These are phyloP conservation scores for Cercospora brassicicola DNA, from an alignment of 2,329 filamentous ascomycete genomes.

Conservation along the genomic window DNA sequence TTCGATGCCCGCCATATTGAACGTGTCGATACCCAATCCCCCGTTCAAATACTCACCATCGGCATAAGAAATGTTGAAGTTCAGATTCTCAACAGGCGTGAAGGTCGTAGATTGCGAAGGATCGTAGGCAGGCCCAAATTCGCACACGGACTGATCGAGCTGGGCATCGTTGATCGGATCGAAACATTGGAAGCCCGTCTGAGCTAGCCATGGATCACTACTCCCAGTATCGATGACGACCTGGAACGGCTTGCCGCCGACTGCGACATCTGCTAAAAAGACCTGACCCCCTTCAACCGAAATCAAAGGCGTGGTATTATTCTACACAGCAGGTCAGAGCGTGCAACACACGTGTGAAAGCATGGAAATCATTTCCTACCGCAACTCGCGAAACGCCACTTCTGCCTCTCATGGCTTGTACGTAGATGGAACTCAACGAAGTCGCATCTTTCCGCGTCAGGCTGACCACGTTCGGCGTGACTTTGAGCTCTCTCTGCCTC, in stretches of 20 bases:
- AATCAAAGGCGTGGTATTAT: slow-evolving; percentile 23
- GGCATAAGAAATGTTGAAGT: slow-evolving; percentile 49
- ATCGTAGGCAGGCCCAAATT: slow-evolving; percentile 38
- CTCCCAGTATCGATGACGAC: slow-evolving; percentile 51
- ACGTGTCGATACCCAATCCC: slow-evolving; percentile 43
- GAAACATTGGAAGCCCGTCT: slow-evolving; percentile 33
- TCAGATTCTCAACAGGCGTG: slow-evolving; percentile 41
- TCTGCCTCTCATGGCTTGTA: slow-evolving; percentile 30
- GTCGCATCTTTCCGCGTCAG: slow-evolving; percentile 24
- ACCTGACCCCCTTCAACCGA: slow-evolving; percentile 33
- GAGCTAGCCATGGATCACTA: slow-evolving; percentile 50
- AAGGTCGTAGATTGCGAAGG: slow-evolving; percentile 38
- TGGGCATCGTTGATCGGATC: slow-evolving; percentile 21
- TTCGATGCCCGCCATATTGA: slow-evolving; percentile 50
- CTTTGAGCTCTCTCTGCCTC: slow-evolving; percentile 24
- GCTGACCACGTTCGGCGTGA: slow-evolving; percentile 31
- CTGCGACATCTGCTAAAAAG: slow-evolving; percentile 34
- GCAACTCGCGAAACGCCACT: slow-evolving; percentile 22
- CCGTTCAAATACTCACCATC: slow-evolving; percentile 46
- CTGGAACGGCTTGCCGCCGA: slow-evolving; percentile 38
- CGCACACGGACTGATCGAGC: slow-evolving; percentile 32
- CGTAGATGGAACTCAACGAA: slow-evolving; percentile 33
- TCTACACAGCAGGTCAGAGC: slow-evolving; percentile 16
- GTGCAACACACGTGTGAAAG: too few relatives aligned
- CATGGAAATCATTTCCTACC: slow-evolving; percentile 7